Percentiles rank a stretch among this genome's conserved stretches.
Conservation (phyloP, 768 basidiomycete species). For the Boletus reticulatus region DNA sequence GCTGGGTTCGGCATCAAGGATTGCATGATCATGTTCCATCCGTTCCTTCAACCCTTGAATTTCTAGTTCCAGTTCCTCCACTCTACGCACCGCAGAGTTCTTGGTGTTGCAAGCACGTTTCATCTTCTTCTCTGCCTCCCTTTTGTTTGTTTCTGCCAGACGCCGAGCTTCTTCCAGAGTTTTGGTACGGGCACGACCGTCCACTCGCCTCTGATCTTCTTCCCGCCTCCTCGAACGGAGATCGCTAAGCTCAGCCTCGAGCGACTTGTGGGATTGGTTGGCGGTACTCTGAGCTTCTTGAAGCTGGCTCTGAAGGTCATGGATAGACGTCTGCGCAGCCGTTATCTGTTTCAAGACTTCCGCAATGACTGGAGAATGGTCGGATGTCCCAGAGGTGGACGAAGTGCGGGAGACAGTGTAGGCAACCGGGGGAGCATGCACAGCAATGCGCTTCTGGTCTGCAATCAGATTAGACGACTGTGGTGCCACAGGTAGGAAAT, state of each 20-base stretch:
- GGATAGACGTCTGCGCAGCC: slow-evolving; percentile 54
- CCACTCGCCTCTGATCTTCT: slow-evolving; percentile 76
- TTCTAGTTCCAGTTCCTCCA: slow-evolving; percentile 60
- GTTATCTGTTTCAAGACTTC: slow-evolving; percentile 78
- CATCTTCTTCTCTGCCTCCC: slow-evolving; percentile 88
- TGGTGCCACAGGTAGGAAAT: slow-evolving; percentile 23
- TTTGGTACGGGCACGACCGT: slow-evolving; percentile 83
- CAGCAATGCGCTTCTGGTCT: slow-evolving; percentile 26
- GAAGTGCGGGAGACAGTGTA: slow-evolving; percentile 23
- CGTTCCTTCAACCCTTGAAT: slow-evolving; percentile 55
- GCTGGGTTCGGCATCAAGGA: slow-evolving; percentile 44
- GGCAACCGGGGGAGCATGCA: slow-evolving; percentile 28
- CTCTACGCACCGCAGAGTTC: slow-evolving; percentile 57
- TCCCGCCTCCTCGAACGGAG: slow-evolving; percentile 73
- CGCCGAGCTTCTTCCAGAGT: slow-evolving; percentile 84
- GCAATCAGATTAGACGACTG: slow-evolving; percentile 20
- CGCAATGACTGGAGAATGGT: slow-evolving; percentile 66
- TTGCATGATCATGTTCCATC: slow-evolving; percentile 52
- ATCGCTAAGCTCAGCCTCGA: slow-evolving; percentile 74
- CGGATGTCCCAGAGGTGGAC: slow-evolving; percentile 34
- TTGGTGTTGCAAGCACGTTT: slow-evolving; percentile 63
- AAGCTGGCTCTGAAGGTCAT: slow-evolving; percentile 70
- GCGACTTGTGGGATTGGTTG: slow-evolving; percentile 54
- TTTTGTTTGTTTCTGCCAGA: slow-evolving; percentile 70
- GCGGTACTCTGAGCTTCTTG: slow-evolving; percentile 56